phyloP scores from a whole-genome alignment of 75 land plant species.

The Pseudotsuga menziesii region DNA sequence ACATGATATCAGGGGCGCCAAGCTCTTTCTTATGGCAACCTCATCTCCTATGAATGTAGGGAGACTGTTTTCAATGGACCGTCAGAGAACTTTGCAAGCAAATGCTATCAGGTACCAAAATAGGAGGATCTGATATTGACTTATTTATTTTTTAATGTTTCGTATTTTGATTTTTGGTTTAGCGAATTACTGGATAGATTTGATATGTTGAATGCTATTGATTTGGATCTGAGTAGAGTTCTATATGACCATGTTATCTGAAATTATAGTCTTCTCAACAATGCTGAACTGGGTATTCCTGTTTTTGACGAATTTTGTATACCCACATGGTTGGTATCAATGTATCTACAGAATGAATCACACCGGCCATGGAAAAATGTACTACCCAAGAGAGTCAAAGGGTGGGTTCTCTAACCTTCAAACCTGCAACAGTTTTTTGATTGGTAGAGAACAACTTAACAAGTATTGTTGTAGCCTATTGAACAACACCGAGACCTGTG shows the following conservation, averaged over 20 bases:
- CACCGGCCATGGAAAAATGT: background rate
- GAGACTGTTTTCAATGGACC: background rate
- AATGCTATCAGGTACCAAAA: slow-evolving; percentile 5
- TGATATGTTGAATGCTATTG: background rate
- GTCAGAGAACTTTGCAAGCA: background rate
- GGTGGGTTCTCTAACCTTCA: background rate
- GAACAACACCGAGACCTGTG: background rate
- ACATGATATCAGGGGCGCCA: background rate
- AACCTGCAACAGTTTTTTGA: background rate
- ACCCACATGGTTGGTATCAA: background rate
- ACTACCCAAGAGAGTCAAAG: background rate
- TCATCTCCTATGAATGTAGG: too few relatives aligned
- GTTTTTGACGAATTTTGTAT: background rate
- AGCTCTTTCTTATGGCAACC: background rate
- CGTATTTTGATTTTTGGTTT: background rate
- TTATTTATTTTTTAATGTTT: background rate
- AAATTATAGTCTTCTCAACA: background rate
- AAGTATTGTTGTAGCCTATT: background rate
- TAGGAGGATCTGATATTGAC: background rate
- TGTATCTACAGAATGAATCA: background rate
- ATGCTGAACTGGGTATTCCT: background rate
- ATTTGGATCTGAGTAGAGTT: background rate
- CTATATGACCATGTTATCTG: background rate
- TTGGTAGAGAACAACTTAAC: background rate
- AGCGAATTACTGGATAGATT: background rate